These are phyloP conservation scores for Aureobasidium sp. DNA, from an alignment of 2,329 filamentous ascomycete species.

Conservation along the genomic window DNA sequence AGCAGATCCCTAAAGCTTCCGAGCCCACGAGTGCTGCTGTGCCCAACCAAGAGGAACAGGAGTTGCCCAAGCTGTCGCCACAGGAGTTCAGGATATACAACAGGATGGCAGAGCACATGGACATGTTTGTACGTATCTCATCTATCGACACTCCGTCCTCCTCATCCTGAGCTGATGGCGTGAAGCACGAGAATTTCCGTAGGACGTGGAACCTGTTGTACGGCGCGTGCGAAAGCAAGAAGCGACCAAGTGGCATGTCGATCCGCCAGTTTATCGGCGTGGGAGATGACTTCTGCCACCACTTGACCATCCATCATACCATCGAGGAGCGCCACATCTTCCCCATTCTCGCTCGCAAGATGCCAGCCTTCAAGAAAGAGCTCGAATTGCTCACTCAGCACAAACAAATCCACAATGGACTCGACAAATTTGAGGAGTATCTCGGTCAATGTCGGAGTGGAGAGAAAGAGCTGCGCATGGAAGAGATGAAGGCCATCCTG, in stretches of 20 bases:
- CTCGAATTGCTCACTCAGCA: constrained; percentile 66
- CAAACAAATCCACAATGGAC: constrained; percentile 61
- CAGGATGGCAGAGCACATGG: constrained; percentile 65
- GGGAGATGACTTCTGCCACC: constrained; percentile 60
- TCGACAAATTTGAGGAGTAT: constrained; percentile 28
- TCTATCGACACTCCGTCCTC: background rate
- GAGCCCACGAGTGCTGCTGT: constrained; percentile 17
- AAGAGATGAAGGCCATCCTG: constrained; percentile 60
- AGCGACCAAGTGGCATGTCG: constrained; percentile 55
- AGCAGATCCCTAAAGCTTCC: constrained; percentile 18
- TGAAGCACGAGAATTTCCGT: constrained; percentile 59
- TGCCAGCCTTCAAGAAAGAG: constrained; percentile 66
- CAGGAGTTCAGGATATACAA: constrained; percentile 64
- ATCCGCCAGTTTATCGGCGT: constrained; percentile 58
- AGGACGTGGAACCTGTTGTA: constrained; percentile 63
- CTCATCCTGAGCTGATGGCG: background rate
- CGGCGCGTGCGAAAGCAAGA: constrained; percentile 50
- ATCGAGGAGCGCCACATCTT: constrained; percentile 81
- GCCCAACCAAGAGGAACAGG: constrained; percentile 23
- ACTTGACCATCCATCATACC: constrained; percentile 67
- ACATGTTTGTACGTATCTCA: constrained; percentile 52
- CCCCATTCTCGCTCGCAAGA: constrained; percentile 63
- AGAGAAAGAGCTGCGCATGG: constrained; percentile 49
- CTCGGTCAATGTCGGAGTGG: constrained; percentile 38
- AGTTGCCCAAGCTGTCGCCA: constrained; percentile 54